These are phyloP conservation scores for Aurinia saxatilis DNA, from an alignment of 345 rosid species.

Conservation along the genomic window DNA sequence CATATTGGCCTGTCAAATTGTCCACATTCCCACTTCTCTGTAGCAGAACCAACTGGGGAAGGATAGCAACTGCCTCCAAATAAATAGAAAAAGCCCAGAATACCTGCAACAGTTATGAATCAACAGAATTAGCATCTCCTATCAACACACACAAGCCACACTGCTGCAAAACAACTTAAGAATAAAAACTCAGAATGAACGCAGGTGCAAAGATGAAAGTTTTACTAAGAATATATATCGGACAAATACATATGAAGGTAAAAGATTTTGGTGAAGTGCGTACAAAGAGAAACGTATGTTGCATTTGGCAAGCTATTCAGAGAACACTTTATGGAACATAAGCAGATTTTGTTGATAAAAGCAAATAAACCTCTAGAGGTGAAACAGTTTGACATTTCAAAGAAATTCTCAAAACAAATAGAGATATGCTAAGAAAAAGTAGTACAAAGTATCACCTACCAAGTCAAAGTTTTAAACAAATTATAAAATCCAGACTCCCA, in stretches of 20 bases:
- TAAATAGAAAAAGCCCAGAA: constrained; percentile 91
- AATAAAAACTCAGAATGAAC: background rate
- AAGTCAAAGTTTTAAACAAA: background rate
- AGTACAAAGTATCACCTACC: constrained; percentile 7
- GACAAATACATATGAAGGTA: background rate
- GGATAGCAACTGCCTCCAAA: constrained; percentile 94
- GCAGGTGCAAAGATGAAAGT: background rate
- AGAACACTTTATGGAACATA: background rate
- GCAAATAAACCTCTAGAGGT: background rate
- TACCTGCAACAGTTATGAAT: constrained; percentile 36
- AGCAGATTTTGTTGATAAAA: background rate
- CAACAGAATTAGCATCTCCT: background rate
- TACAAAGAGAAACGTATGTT: background rate
- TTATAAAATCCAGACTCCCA: background rate
- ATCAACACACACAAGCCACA: background rate
- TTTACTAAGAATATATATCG: background rate
- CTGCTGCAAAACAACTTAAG: background rate
- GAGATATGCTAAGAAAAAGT: background rate
- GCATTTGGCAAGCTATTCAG: background rate
- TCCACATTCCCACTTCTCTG: constrained; percentile 95
- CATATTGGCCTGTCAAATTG: constrained; percentile 93
- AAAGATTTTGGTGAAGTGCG: background rate
- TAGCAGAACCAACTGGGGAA: constrained; percentile 84
- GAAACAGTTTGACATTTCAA: background rate
- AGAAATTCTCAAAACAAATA: background rate